A percentile compares a stretch with the other conserved stretches of the same genome.
phyloP scores from a whole-genome alignment of 1,284 basidiomycete genomes.

The Vanrija sp. region DNA sequence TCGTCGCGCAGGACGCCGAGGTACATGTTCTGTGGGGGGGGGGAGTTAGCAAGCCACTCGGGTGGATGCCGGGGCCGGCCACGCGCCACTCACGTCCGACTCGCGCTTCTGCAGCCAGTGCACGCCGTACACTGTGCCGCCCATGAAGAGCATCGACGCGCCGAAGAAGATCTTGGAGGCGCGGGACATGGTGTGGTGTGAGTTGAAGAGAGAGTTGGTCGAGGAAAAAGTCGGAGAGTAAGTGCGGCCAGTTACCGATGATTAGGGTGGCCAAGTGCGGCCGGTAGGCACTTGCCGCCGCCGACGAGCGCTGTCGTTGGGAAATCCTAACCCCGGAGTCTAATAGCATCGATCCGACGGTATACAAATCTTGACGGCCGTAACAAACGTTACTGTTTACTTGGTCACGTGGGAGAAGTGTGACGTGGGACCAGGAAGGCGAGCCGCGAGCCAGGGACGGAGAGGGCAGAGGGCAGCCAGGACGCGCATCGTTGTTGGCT shows the following conservation, averaged over 20 bases:
- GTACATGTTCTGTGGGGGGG: constrained; percentile 72
- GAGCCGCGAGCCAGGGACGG: too few species aligned
- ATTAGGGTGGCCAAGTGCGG: neutral
- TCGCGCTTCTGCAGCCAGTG: constrained; percentile 85
- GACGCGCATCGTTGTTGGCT: too few species aligned
- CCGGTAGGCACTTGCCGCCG: neutral
- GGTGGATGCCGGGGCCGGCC: too few species aligned
- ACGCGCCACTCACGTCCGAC: constrained; percentile 66
- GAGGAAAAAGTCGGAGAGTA: too few species aligned
- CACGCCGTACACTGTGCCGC: constrained; percentile 80
- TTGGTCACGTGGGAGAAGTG: neutral
- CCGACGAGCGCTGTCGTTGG: too few species aligned
- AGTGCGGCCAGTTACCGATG: neutral
- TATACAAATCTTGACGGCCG: too few species aligned
- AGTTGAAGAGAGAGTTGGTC: neutral
- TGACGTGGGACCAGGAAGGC: neutral
- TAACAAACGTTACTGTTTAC: too few species aligned
- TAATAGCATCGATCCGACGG: too few species aligned
- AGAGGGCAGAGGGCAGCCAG: too few species aligned
- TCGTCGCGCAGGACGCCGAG: constrained; percentile 84
- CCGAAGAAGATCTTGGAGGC: constrained; percentile 72
- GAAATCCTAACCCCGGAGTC: too few species aligned
- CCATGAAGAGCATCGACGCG: constrained; percentile 64
- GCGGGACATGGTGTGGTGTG: constrained; percentile 58
- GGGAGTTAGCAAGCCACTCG: too few species aligned